These are phyloP conservation scores for Curvularia eragrostidis DNA, from an alignment of 2,329 filamentous ascomycete species.

Conservation along the genomic window DNA sequence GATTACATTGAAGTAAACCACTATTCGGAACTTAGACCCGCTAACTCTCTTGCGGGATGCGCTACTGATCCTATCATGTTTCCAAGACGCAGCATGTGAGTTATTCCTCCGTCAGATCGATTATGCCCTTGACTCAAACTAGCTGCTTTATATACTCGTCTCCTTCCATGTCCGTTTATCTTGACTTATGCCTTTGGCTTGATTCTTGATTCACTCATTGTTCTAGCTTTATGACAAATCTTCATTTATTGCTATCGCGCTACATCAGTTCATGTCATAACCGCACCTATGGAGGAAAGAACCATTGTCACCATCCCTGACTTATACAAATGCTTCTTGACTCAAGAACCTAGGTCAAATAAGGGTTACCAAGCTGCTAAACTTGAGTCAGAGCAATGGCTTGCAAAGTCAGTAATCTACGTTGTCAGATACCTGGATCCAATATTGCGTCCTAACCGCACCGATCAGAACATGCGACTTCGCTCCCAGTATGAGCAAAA, in stretches of 20 bases:
- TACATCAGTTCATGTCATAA: not conserved
- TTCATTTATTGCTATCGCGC: not conserved
- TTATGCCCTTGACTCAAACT: not conserved
- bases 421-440: not conserved
- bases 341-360: not conserved
- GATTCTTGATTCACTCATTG: not conserved
- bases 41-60: not conserved
- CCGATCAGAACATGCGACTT: slow-evolving; percentile 2
- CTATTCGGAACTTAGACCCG: not conserved
- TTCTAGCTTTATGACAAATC: not conserved
- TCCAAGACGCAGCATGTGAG: not conserved
- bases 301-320: not conserved
- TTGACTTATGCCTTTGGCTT: not conserved
- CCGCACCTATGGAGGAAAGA: not conserved
- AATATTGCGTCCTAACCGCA: not conserved
- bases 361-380: not conserved
- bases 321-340: slow-evolving; percentile 1
- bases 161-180: not conserved
- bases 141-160: not conserved
- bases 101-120: not conserved
- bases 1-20: not conserved
- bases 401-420: not conserved
- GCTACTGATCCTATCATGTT: not conserved
- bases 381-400: slow-evolving; percentile 1
- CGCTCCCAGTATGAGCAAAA: slow-evolving; percentile 2